These are phyloP conservation scores for Nakazawaea molendinolei DNA, from an alignment of 805 yeast species.

Conservation along the genomic window DNA sequence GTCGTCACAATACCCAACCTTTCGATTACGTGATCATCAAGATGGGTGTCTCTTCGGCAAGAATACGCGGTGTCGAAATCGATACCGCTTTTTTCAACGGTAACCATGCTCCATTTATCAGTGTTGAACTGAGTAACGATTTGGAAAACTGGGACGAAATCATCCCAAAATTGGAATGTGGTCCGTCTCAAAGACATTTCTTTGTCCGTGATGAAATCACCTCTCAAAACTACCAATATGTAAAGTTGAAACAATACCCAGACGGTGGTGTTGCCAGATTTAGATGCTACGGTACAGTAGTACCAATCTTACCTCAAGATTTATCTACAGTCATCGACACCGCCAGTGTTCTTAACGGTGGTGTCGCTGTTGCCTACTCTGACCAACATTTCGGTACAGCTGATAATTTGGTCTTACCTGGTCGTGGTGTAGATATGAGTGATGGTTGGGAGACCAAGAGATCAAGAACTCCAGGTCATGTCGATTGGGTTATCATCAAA, in stretches of 20 bases:
- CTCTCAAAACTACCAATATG: slow-evolving; percentile 63
- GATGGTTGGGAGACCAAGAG: slow-evolving; percentile 98
- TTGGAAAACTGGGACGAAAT: slow-evolving; percentile 57
- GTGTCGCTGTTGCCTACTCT: slow-evolving; percentile 73
- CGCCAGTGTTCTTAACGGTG: slow-evolving; percentile 83
- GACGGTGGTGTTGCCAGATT: slow-evolving; percentile 98
- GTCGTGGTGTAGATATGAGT: slow-evolving; percentile 93
- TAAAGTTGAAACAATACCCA: slow-evolving; percentile 86
- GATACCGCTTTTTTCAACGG: slow-evolving; percentile 95
- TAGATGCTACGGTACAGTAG: slow-evolving; percentile 78
- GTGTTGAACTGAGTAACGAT: slow-evolving; percentile 68
- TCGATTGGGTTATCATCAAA: slow-evolving; percentile 85
- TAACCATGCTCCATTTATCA: slow-evolving; percentile 86
- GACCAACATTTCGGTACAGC: slow-evolving; percentile 96
- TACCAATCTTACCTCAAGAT: slow-evolving; percentile 58
- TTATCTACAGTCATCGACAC: slow-evolving; percentile 48
- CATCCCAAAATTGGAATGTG: slow-evolving; percentile 71
- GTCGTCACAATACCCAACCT: slow-evolving; percentile 81
- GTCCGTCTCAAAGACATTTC: slow-evolving; percentile 83
- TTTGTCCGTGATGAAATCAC: slow-evolving; percentile 60
- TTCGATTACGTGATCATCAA: slow-evolving; percentile 84
- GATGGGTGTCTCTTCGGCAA: slow-evolving; percentile 80
- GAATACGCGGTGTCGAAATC: slow-evolving; percentile 74
- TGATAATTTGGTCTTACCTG: slow-evolving; percentile 83
- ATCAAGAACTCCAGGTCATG: slow-evolving; percentile 76